phyloP scores from a whole-genome alignment of 1,284 basidiomycete species.

The Malassezia caprae region DNA sequence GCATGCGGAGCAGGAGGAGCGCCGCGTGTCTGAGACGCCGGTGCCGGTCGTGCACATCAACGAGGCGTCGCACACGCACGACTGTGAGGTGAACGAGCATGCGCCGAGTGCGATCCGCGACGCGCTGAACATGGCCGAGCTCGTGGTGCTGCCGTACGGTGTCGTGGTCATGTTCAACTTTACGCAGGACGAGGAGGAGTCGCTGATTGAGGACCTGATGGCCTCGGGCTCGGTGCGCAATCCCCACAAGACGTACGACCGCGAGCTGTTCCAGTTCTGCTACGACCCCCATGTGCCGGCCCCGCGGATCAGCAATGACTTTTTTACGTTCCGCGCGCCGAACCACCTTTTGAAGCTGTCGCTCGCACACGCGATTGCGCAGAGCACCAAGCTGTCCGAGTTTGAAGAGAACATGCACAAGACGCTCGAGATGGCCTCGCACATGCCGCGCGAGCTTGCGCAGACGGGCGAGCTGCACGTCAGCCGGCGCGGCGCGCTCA shows the following conservation, averaged over 20 bases:
- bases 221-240: conserved; percentile 38
- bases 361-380: conserved; percentile 83
- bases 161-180: conserved; percentile 48
- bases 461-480: conserved; percentile 67
- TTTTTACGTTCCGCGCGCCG: conserved; percentile 63
- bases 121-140: conserved; percentile 42
- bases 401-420: conserved; percentile 73
- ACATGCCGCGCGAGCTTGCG: conserved; percentile 77
- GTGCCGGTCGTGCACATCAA: conserved; percentile 33
- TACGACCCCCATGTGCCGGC: conserved; percentile 73
- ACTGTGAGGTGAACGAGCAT: conserved; percentile 36
- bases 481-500: conserved; percentile 69
- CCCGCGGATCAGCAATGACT: conserved; percentile 68
- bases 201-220: conserved; percentile 40
- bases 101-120: conserved; percentile 39
- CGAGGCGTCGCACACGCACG: conserved; percentile 46
- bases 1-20: conserved; percentile 6
- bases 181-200: conserved; percentile 36
- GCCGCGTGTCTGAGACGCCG: conserved; percentile 18
- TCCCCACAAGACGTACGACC: conserved; percentile 23
- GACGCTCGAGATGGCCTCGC: conserved; percentile 67
- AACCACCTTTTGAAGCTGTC: conserved; percentile 63
- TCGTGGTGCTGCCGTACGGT: conserved; percentile 45
- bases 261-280: conserved; percentile 40
- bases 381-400: conserved; percentile 79